phyloP scores from a whole-genome alignment of 352 stramenopile species.

The Lagenidium sp. region DNA sequence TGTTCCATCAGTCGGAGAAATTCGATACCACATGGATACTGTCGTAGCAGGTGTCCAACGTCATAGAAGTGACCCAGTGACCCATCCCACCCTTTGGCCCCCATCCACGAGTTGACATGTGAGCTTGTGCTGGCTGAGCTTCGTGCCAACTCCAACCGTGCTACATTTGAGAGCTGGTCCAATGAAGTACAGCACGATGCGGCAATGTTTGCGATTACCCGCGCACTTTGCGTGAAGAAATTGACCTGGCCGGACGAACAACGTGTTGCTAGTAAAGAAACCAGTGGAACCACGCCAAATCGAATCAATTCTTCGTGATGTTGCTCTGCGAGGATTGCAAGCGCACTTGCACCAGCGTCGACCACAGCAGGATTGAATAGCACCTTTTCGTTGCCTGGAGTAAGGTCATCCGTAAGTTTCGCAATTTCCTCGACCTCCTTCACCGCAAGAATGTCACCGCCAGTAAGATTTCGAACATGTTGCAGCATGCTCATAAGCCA shows the following conservation, averaged over 20 bases:
- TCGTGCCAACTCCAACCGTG: no score
- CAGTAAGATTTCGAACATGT: constrained; percentile 45
- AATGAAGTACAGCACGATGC: constrained; percentile 40
- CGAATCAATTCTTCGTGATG: constrained; percentile 58
- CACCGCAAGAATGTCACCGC: constrained; percentile 60
- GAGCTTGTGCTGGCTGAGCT: no score
- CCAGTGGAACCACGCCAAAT: constrained; percentile 48
- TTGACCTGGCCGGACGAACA: constrained; percentile 20
- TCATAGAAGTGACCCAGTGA: constrained; percentile 30
- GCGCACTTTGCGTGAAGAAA: constrained; percentile 47
- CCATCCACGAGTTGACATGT: no score
- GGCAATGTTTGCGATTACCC: constrained; percentile 69
- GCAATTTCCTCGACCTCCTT: constrained; percentile 74
- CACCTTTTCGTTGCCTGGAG: constrained; percentile 66
- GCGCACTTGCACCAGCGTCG: constrained; percentile 47
- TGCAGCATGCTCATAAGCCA: constrained; percentile 75
- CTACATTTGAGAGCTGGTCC: no score
- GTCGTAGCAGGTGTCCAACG: constrained; percentile 34
- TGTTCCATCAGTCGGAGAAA: constrained; percentile 27
- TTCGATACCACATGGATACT: constrained; percentile 28
- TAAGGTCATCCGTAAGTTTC: constrained; percentile 59
- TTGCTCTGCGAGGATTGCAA: constrained; percentile 58
- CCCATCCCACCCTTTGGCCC: neutral
- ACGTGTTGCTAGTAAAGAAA: constrained; percentile 41
- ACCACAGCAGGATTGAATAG: constrained; percentile 62